Conservation (phyloP, 2,329 filamentous ascomycete species). For the Xylariaceae sp. region DNA sequence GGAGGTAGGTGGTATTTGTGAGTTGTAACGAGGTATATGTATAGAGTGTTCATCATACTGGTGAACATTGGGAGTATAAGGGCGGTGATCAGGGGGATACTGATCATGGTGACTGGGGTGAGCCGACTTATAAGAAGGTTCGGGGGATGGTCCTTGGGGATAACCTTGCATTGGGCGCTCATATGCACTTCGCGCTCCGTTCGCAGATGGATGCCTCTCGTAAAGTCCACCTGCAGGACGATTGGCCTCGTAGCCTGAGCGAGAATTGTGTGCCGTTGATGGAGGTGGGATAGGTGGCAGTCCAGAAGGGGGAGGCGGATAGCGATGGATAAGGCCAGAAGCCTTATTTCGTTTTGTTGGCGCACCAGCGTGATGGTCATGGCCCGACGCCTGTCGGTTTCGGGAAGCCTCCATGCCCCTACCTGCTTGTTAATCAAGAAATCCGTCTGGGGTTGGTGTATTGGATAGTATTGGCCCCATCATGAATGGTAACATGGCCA, state of each 20-base stretch:
- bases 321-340: constrained; percentile 31
- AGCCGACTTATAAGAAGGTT: constrained; percentile 1
- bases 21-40: not conserved
- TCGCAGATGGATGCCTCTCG: constrained; percentile 12
- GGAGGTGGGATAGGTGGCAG: constrained; percentile 17
- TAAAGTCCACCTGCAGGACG: constrained; percentile 6
- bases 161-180: not conserved
- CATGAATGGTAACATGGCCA: not conserved
- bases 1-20: constrained; percentile 7
- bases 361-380: constrained; percentile 16
- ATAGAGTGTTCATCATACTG: constrained; percentile 11
- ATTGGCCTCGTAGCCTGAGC: constrained; percentile 15
- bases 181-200: constrained; percentile 3
- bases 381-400: constrained; percentile 26
- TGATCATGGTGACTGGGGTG: constrained; percentile 14
- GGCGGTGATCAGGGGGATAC: constrained; percentile 12
- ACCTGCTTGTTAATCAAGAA: constrained; percentile 15
- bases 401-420: constrained; percentile 32
- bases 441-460: not conserved
- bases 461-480: not conserved
- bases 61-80: constrained; percentile 11
- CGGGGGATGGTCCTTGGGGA: constrained; percentile 2
- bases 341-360: constrained; percentile 28
- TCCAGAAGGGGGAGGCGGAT: constrained; percentile 25
- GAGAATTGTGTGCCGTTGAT: constrained; percentile 18